phyloP scores from a whole-genome alignment of 202 grass and related monocot species.

The Schoenoplectus triqueter region DNA sequence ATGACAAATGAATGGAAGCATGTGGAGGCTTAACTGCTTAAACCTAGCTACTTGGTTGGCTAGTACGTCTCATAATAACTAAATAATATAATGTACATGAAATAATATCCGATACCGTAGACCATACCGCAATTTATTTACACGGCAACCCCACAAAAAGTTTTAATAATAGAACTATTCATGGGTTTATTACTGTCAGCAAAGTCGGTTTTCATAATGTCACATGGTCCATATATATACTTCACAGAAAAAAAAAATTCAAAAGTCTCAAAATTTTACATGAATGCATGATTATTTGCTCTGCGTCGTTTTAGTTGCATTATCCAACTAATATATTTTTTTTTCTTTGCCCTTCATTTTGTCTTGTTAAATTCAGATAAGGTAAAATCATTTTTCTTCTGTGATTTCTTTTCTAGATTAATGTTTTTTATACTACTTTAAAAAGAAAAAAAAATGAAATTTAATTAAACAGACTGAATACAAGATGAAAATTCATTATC shows the following conservation, averaged over 20 bases:
- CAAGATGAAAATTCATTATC: too few relatives aligned
- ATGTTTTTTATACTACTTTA: too few relatives aligned
- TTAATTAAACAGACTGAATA: too few relatives aligned
- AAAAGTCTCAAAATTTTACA: constrained; percentile 24
- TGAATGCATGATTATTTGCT: background rate
- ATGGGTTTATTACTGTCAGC: background rate
- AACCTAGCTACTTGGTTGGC: constrained; percentile 17
- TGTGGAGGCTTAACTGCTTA: constrained; percentile 16
- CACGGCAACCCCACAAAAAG: background rate
- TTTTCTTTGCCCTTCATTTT: background rate
- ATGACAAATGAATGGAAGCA: background rate
- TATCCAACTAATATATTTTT: background rate
- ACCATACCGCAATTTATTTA: background rate
- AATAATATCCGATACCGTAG: background rate
- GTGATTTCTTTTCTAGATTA: background rate
- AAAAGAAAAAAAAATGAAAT: background rate
- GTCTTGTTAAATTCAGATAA: too few relatives aligned
- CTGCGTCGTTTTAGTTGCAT: background rate
- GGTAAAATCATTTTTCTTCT: background rate
- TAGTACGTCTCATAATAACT: constrained; percentile 19
- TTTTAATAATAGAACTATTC: background rate
- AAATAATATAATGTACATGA: background rate
- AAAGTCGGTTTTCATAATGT: constrained; percentile 10
- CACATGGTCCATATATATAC: background rate
- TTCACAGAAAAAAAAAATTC: background rate